Percentiles rank a stretch among this genome's conserved stretches.
These are phyloP conservation scores for Toxoplasma gondii DNA, from an alignment of 169 alveolate genomes.

Conservation along the genomic window DNA sequence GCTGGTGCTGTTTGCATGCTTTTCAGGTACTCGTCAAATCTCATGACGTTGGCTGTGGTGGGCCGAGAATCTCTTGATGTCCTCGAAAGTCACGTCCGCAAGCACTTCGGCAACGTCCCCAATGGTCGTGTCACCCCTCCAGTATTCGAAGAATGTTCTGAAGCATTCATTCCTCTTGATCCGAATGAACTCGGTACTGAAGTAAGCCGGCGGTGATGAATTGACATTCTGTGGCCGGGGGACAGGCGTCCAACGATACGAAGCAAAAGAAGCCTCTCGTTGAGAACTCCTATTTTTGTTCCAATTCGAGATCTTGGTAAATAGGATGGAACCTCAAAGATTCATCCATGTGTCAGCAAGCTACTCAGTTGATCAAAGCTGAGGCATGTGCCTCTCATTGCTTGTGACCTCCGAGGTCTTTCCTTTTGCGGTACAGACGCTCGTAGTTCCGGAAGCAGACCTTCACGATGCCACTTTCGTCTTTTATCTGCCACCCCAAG, in stretches of 20 bases:
- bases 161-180: conserved; percentile 56
- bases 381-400: background rate
- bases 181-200: conserved; percentile 77
- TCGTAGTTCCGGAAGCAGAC: background rate
- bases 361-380: too few species aligned
- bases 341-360: too few species aligned
- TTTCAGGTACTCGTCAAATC: conserved; percentile 74
- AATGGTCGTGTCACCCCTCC: background rate
- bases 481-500: conserved; percentile 51
- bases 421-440: conserved; percentile 9
- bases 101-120: conserved; percentile 62
- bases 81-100: background rate
- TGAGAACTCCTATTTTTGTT: background rate
- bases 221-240: background rate
- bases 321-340: too few species aligned
- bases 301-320: background rate
- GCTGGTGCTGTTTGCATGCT: background rate
- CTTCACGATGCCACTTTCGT: conserved; percentile 28
- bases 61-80: conserved; percentile 32
- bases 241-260: background rate
- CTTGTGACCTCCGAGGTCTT: background rate
- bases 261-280: background rate
- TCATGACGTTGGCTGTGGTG: conserved; percentile 74
- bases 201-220: conserved; percentile 79
- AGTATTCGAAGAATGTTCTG: conserved; percentile 37